Evolutionary conservation across 1,284 basidiomycete species (phyloP), one percentile per base, ranked within the genome.

Genomic region (Ceratobasidium papillatum): DNA sequence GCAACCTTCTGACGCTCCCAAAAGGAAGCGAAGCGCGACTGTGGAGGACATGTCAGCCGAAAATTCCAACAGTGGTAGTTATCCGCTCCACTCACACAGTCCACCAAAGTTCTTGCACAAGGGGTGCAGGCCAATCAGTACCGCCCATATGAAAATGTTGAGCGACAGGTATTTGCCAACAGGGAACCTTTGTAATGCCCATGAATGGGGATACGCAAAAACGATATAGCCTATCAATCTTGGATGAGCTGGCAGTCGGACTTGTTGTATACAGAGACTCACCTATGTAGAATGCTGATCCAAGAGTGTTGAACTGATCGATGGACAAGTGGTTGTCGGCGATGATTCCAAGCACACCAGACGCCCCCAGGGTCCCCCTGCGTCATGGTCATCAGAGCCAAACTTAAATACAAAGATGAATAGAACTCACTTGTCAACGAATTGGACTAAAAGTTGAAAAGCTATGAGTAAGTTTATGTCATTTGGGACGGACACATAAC

Each of bases 271-370:
- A 17, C 12, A 38, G 22, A 47, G 19, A 41, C 51, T 52, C 43
- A 66, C 81, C 82, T 54, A 82, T 78, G 76, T 82, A 82, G 76
- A 83, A 83, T 1, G 81, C 80, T 0, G 81, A 78, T 41, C 79
- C 77, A 36, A 81, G 77, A 19, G 78, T 80, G 75, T 81, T 81
- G 68, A 79, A 78, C 38, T 81, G 58, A 36, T 79, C 78, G 1
- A 64, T 78, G 43, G 79, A 78, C 8, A 82, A 79, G 1, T 81
- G 74, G 47, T 75, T 77, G 65, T 80, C 79, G 22, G 69, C 64
- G 19, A 79, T 64, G 65, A 81, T 77, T 9, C 80, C 80, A 19
- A 81, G 77, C 36, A 80, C 77, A 36, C 76, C 76, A 9, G 79
- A 75, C 17, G 79, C 77, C 1, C 75, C 79, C 19, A 80, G 77